Base-by-base conservation (phyloP, 2,329 filamentous ascomycete species). In the Apiospora koreana region DNA sequence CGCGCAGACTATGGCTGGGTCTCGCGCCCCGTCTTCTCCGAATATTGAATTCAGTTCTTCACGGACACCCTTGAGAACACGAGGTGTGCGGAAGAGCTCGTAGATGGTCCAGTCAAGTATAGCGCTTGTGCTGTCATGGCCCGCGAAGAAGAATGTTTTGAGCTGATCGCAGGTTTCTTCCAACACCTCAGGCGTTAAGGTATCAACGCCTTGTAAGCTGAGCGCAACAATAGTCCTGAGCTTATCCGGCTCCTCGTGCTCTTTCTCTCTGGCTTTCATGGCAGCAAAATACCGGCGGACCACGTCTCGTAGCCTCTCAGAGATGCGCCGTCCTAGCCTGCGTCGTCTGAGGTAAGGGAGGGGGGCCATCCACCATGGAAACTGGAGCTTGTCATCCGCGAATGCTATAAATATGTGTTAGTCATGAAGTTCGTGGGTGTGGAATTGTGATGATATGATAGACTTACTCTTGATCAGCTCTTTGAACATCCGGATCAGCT, bases 91-190 rank as follows among this genome's bases (percentile, higher is more conserved):
- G n/a, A 38, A 69, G 4, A 71, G 41, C 45, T 72, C 71, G 65
- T 72, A 72, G 38, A 72, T 28, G 21, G 64, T 18, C 67, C 69
- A 72, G 7, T 41, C 65, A 9, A 73, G 54, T 12, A 70, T 28
- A n/a, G 65, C 65, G 25, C 69, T 73, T 6, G 71, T 72, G 4
- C 67, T 72, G 35, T 72, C 72, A 28, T 73, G 69, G 4, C 71
- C 71, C 2, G 72, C 72, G 23, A 73, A 72, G 5, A 73, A 50
- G 58, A 70, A 73, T n/a, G 69, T 72, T 5, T 65, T 70, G 7
- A 73, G 31, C 45, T 74, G 71, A 41, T 74, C 71, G 21, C 70
- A 73, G 18, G 70, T 69, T 25, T 72, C 70, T 25, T 71, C 68
- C 18, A 73, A 14, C 23, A 54, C 41, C 38, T 42, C 42, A 16